Evolutionary conservation across 768 basidiomycete species (phyloP), one percentile per base, ranked within the genome.

Genomic region (Leccinum subtestaceum): DNA sequence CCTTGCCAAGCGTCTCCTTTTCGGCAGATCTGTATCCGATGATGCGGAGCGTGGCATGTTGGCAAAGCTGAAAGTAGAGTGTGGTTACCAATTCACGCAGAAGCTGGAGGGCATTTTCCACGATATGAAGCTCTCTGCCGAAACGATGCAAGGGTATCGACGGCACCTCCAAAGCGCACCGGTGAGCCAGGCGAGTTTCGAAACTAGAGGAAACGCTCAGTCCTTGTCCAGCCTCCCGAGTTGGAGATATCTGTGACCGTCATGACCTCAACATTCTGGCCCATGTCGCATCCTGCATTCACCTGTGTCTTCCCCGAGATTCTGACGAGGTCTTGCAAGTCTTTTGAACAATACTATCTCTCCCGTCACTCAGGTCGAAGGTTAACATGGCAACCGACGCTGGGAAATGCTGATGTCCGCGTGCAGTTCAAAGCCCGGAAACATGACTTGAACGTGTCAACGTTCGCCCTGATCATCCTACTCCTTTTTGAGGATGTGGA

Each of bases 21-120:
- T 84, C 29, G 85, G 84, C 10, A 87, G 95, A 17, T 96, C 94
- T 19, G 86, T 95, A 7, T 97, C 95, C 1, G 97, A 99, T 65
- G 97, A 99, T 73, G 95, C 97, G 3, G 97, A 99, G 70, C 89
- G 91, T 49, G 93, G 90, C 58, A 98, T 99, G 95, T 83, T 99
- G 2, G 88, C 93, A 49, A 98, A 97, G 75, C 85, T 99, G 67
- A 98, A 98, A 76, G 83, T 96, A 25, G 96, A 98, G 75, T 95
- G 91, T 67, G 96, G 96, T 7, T 89, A 88, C 66, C 93, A 96
- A 70, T 99, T 98, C 74, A 98, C 97, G 1, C 93, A 96, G 75
- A 95, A 95, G 72, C 78, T 98, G 67, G 95, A 99, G 73, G 95
- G 95, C 58, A 99, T 99, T 96, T 97, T 99, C 84, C 83, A 93